A percentile compares a stretch with the other conserved stretches of the same genome.
Evolutionary conservation across 176 grass and related monocot species (phyloP).

Genomic region (Carex scoparia): DNA sequence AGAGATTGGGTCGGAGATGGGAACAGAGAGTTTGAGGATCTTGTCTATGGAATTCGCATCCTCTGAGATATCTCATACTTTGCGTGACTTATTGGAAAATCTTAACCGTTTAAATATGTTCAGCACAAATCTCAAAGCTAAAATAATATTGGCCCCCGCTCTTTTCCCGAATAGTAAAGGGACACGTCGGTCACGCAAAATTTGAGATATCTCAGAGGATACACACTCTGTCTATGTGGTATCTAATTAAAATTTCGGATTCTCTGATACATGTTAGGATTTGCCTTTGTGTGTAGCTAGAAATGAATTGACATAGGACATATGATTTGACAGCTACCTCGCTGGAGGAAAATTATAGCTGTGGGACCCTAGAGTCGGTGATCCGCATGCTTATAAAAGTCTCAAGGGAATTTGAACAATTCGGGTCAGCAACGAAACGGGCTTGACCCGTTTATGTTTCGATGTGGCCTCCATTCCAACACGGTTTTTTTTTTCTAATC

Average conservation of each 20-base stretch:
- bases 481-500: not conserved
- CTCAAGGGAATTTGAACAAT: not conserved
- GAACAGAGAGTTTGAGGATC: too few species aligned
- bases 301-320: not conserved
- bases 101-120: too few species aligned
- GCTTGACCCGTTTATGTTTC: not conserved
- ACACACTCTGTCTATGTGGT: slow-evolving; percentile 3
- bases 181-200: too few species aligned
- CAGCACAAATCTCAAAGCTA: too few species aligned
- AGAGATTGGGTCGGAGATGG: not conserved
- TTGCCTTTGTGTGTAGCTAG: not conserved
- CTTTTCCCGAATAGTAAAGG: too few species aligned
- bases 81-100: too few species aligned
- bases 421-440: not conserved
- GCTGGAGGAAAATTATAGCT: too few species aligned
- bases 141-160: too few species aligned
- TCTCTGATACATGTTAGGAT: not conserved
- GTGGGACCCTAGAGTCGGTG: not conserved
- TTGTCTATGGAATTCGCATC: too few species aligned
- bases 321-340: not conserved
- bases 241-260: not conserved
- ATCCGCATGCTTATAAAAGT: not conserved
- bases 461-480: not conserved
- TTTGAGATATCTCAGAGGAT: too few species aligned
- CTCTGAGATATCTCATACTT: too few species aligned